These are phyloP conservation scores for Blastobotrys capitulatus DNA, from an alignment of 1,139 yeast genomes.

Conservation along the genomic window DNA sequence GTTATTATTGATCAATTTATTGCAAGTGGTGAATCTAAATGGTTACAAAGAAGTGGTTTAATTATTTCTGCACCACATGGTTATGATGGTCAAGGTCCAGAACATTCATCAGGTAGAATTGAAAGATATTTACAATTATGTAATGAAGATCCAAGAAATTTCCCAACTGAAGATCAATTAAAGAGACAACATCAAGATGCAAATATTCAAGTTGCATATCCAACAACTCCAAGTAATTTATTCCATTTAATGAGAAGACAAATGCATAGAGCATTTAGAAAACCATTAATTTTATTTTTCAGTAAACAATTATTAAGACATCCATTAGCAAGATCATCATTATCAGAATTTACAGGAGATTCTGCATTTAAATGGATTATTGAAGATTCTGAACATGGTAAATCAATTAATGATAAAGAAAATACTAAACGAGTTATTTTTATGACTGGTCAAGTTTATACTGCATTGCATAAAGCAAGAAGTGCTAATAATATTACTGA, in stretches of 20 bases:
- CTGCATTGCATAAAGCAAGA: slow-evolving; percentile 88
- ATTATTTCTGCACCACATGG: slow-evolving; percentile 97
- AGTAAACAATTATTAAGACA: slow-evolving; percentile 95
- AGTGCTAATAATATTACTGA: slow-evolving; percentile 65
- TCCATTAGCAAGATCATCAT: slow-evolving; percentile 87
- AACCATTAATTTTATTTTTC: slow-evolving; percentile 84
- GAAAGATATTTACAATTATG: slow-evolving; percentile 96
- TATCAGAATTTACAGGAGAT: slow-evolving; percentile 84
- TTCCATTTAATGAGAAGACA: slow-evolving; percentile 98
- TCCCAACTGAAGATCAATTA: slow-evolving; percentile 85
- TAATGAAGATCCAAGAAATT: slow-evolving; percentile 90
- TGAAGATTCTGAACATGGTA: slow-evolving; percentile 83
- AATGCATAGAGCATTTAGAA: slow-evolving; percentile 99
- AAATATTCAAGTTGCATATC: slow-evolving; percentile 97
- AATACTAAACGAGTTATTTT: slow-evolving; percentile 85
- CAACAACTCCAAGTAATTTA: slow-evolving; percentile 94
- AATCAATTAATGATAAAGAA: slow-evolving; percentile 66
- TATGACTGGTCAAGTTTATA: slow-evolving; percentile 90
- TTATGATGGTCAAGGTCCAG: slow-evolving; percentile 99
- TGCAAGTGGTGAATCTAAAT: slow-evolving; percentile 95
- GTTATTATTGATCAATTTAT: slow-evolving; percentile 95
- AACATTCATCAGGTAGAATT: slow-evolving; percentile 96
- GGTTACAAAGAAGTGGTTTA: slow-evolving; percentile 98
- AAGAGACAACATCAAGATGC: slow-evolving; percentile 98
- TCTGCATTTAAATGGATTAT: slow-evolving; percentile 93